A percentile compares a stretch with the other conserved stretches of the same genome.
These are phyloP conservation scores for Capronia epimyces DNA, from an alignment of 2,329 filamentous ascomycete genomes.

Conservation along the genomic window DNA sequence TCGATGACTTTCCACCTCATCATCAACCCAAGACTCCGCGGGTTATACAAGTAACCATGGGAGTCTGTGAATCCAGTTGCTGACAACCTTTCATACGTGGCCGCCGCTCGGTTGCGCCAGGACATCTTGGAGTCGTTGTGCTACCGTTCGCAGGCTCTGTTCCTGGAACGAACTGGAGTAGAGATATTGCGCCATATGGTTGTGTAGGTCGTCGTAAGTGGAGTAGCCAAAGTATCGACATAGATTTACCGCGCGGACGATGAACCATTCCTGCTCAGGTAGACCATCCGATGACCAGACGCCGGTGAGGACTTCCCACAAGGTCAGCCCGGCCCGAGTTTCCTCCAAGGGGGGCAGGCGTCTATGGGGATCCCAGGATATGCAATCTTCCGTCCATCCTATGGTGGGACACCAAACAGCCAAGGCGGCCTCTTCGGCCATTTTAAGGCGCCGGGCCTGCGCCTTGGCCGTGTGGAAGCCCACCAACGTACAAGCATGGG, in stretches of 20 bases:
- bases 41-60: too few relatives aligned
- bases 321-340: constrained; percentile 14
- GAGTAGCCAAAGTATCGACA: constrained; percentile 16
- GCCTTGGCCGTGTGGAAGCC: constrained; percentile 19
- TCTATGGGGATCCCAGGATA: constrained; percentile 7
- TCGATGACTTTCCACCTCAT: too few relatives aligned
- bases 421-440: constrained; percentile 11
- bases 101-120: too few relatives aligned
- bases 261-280: constrained; percentile 19
- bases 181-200: constrained; percentile 22
- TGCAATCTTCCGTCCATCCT: constrained; percentile 19
- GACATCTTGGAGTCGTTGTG: constrained; percentile 6
- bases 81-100: background rate
- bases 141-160: constrained; percentile 12
- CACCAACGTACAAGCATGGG: constrained; percentile 24
- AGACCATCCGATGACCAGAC: constrained; percentile 14
- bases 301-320: constrained; percentile 17
- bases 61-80: too few relatives aligned
- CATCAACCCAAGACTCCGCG: too few relatives aligned
- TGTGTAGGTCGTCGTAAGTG: constrained; percentile 22
- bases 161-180: constrained; percentile 22
- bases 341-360: constrained; percentile 11
- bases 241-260: constrained; percentile 18
- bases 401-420: constrained; percentile 18
- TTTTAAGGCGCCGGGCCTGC: constrained; percentile 14